phyloP scores from a whole-genome alignment of 345 rosid genomes.

The Salix dunnii region DNA sequence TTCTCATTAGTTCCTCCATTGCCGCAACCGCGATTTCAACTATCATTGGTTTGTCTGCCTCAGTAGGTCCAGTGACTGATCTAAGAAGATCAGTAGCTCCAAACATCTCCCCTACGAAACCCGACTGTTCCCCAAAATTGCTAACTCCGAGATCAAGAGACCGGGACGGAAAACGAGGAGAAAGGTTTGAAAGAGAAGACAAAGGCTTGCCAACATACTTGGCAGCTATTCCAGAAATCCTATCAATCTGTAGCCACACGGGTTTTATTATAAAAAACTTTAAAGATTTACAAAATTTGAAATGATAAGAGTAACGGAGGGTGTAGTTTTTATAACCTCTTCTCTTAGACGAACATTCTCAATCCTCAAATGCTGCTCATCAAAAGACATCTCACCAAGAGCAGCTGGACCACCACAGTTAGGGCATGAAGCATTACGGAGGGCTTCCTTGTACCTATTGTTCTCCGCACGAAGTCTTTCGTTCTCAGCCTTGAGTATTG shows the following conservation, averaged over 20 bases:
- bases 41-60: slow-evolving; percentile 84
- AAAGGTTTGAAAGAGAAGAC: slow-evolving; percentile 43
- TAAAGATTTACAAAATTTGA: neutral
- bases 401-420: slow-evolving; percentile 86
- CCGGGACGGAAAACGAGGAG: slow-evolving; percentile 50
- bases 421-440: slow-evolving; percentile 69
- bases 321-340: slow-evolving; percentile 45
- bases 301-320: neutral
- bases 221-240: slow-evolving; percentile 79
- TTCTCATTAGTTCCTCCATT: slow-evolving; percentile 87
- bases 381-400: slow-evolving; percentile 92
- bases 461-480: slow-evolving; percentile 84
- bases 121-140: slow-evolving; percentile 51
- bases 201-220: slow-evolving; percentile 77
- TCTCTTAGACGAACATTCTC: slow-evolving; percentile 83
- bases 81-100: slow-evolving; percentile 59
- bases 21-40: slow-evolving; percentile 92
- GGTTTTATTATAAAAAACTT: neutral
- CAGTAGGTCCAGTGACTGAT: slow-evolving; percentile 56
- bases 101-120: slow-evolving; percentile 69
- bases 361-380: slow-evolving; percentile 91
- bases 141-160: slow-evolving; percentile 51
- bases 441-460: slow-evolving; percentile 74
- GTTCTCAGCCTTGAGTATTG: slow-evolving; percentile 72
- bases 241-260: slow-evolving; percentile 52